Base-by-base conservation (phyloP, 225 moss, liverwort and hornwort genomes). In the Lunularia cruciata region DNA sequence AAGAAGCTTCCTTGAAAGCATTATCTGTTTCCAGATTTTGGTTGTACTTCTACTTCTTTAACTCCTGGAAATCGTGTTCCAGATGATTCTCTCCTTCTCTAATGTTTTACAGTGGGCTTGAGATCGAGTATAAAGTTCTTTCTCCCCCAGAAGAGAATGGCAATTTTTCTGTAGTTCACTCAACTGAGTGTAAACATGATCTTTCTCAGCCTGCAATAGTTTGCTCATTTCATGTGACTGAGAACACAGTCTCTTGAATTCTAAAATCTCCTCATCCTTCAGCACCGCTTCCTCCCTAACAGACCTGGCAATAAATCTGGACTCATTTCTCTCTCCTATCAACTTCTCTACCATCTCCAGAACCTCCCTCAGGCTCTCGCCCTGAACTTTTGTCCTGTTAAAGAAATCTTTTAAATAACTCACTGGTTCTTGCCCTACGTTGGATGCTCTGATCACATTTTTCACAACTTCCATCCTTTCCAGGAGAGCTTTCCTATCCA, bases 221-320 rank as follows among this genome's bases (percentile, higher is more conserved):
- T 70, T 69, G 47, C 57, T 71, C 34, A 52, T 15, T 19, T 78
- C 73, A 34, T 57, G 69, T 22, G 69, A 70, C 55, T 78, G 69
- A 6, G 63, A 63, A 36, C 69, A 38, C 57, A 73, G 19, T 32
- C 65, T 78, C 28, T 30, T 73, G 5, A 78, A 46, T 52, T 73
- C 73, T 27, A 4, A 69, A 15, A 78, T 54, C 48, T 78, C 78
- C n/a, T 78, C 73, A n/a, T n/a, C n/a, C 46, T 74, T 73, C 47
- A 63, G 43, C 3, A 11, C 18, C 56, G 30, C 56, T 28, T 47
- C 63, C 16, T 73, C 73, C 46, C 33, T 59, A 14, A 28, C 42
- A 5, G 37, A 69, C 25, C 52, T 51, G 34, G 57, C 46, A 20
- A 39, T 63, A 15, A 58, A 65, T 60, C 33, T 74, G 7, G 70